Base-by-base conservation (phyloP, 768 basidiomycete genomes). In the Terana coerulea region DNA sequence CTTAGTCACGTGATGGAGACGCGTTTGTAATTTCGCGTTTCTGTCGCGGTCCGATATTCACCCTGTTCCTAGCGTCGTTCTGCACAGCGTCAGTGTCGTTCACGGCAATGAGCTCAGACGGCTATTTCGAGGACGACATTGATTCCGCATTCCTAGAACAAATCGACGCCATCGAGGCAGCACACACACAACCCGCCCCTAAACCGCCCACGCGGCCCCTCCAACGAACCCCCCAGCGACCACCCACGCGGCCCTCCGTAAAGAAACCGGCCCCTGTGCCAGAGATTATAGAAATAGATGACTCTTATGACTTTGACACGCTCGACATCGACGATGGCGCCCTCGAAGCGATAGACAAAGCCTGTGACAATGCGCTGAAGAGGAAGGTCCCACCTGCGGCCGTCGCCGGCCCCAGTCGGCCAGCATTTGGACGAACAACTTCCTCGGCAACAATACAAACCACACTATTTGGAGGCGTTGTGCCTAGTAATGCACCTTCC, bases 71-170 rank as follows among this genome's bases (percentile, higher is more conserved):
- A 11, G 12, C 33, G 33, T 51, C 15, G 5, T 15, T 19, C 28
- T 8, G 22, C 25, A 56, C 15, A 25, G 31, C 42, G 33, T 11
- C 41, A n/a, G 33, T n/a, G 44, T 39, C 19, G n/a, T 3, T n/a
- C n/a, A n/a, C 17, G 22, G 25, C 59, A 54, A 88, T 91, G 87
- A 86, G 82, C 72, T 88, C 86, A 30, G 88, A 88, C 70, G 83
- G 76, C 35, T 88, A 83, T 62, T 91, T 86, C 63, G 78, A 80
- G 55, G 82, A 81, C 54, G 84, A 85, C 3, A 58, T 67, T 26
- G 76, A 89, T 66, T 76, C 77, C 37, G 78, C 75, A 30, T 75
- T 79, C 3, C 61, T 89, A 6, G 67, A 75, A 31, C 75, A 86
- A 60, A 73, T 91, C 21, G 84, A 88, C 61, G 75, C 79, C 17